phyloP scores from a whole-genome alignment of 2,329 filamentous ascomycete species.

The Cladophialophora carrionii region DNA sequence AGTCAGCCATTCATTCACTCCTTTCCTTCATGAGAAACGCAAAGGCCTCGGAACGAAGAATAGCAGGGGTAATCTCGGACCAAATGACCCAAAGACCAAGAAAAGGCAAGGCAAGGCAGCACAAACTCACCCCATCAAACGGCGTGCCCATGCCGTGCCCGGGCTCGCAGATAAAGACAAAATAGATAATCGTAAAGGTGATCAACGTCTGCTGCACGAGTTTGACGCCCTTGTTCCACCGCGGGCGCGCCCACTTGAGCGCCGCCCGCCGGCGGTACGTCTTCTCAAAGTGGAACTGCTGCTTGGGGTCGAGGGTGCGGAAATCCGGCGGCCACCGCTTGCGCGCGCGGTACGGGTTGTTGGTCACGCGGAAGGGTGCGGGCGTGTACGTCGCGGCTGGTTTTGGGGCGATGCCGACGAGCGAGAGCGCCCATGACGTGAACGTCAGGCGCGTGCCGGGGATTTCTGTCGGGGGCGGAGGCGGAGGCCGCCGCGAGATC shows the following conservation, averaged over 20 bases:
- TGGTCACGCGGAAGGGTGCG: constrained; percentile 40
- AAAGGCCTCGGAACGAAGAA: too few species aligned
- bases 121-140: constrained; percentile 32
- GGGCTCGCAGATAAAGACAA: constrained; percentile 37
- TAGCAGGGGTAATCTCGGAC: background rate
- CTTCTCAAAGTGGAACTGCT: constrained; percentile 70
- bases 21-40: background rate
- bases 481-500: constrained; percentile 2
- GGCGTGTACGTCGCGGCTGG: constrained; percentile 30
- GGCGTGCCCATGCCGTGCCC: constrained; percentile 32
- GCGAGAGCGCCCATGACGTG: constrained; percentile 31
- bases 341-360: constrained; percentile 63
- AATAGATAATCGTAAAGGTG: constrained; percentile 38
- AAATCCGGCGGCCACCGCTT: constrained; percentile 69
- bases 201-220: constrained; percentile 60
- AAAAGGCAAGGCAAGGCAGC: background rate
- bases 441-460: constrained; percentile 26
- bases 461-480: constrained; percentile 19
- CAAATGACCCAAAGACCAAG: background rate
- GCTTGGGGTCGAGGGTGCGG: constrained; percentile 62
- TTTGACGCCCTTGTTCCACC: constrained; percentile 61
- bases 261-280: constrained; percentile 65
- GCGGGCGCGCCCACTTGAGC: constrained; percentile 62
- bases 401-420: constrained; percentile 29
- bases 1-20: constrained; percentile 2